Evolutionary conservation across 2,329 filamentous ascomycete species (phyloP).

Genomic region (Metarhizium brunneum): DNA sequence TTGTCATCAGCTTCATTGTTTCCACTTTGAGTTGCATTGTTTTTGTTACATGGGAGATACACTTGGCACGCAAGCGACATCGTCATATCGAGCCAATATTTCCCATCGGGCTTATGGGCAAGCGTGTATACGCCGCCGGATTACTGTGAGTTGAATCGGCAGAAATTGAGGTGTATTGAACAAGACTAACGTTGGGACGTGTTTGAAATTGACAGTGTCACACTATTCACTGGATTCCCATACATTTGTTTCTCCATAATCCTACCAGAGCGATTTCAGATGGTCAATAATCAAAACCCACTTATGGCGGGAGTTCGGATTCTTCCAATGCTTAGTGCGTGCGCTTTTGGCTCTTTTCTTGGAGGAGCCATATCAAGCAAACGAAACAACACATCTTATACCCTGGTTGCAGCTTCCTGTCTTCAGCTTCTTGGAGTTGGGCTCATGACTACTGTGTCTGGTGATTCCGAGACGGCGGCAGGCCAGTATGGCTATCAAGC

Average conservation of each 20-base stretch:
- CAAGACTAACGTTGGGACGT: neutral
- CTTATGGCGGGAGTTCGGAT: slow-evolving; percentile 48
- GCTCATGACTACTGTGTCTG: slow-evolving; percentile 36
- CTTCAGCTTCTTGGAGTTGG: slow-evolving; percentile 44
- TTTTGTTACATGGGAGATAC: slow-evolving; percentile 42
- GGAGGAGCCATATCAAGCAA: slow-evolving; percentile 44
- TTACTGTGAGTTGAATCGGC: slow-evolving; percentile 31
- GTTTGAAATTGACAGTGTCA: slow-evolving; percentile 30
- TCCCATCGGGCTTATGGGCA: slow-evolving; percentile 36
- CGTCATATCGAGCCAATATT: slow-evolving; percentile 44
- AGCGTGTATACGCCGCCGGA: slow-evolving; percentile 41
- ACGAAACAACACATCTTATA: slow-evolving; percentile 43
- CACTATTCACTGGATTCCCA: slow-evolving; percentile 46
- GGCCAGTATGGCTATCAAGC: slow-evolving; percentile 45
- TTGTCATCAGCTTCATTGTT: slow-evolving; percentile 38
- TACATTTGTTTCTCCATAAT: slow-evolving; percentile 50
- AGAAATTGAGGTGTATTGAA: neutral
- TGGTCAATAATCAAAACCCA: slow-evolving; percentile 43
- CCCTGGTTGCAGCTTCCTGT: slow-evolving; percentile 37
- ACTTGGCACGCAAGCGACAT: slow-evolving; percentile 27
- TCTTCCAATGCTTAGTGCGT: slow-evolving; percentile 47
- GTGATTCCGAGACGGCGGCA: slow-evolving; percentile 21
- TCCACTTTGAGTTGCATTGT: slow-evolving; percentile 37
- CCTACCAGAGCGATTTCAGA: slow-evolving; percentile 51
- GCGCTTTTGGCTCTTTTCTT: slow-evolving; percentile 46